phyloP scores from a whole-genome alignment of 2,329 filamentous ascomycete species.

The Magnaporthales sp. region DNA sequence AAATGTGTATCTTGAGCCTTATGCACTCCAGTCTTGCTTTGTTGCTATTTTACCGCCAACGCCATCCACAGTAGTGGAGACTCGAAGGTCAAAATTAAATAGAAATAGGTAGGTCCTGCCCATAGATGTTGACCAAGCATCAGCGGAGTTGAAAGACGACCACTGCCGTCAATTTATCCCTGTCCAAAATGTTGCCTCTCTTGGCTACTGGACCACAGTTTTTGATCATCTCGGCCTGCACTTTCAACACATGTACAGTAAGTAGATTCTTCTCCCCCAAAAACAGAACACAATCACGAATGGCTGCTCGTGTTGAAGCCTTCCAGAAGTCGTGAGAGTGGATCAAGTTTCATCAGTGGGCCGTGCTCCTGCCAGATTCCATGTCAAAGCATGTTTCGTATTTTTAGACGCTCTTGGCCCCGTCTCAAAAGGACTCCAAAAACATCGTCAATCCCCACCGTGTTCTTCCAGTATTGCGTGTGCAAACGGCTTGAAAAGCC shows the following conservation, averaged over 20 bases:
- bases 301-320: not conserved
- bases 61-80: not conserved
- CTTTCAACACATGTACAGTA: too few relatives aligned
- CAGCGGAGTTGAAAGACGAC: too few relatives aligned
- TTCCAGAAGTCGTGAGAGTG: not conserved
- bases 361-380: not conserved
- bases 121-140: too few relatives aligned
- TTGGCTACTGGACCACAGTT: not conserved
- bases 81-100: not conserved
- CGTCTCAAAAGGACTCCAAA: not conserved
- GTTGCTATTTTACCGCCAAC: not conserved
- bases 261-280: too few relatives aligned
- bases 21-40: too few relatives aligned
- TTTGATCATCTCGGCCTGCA: not conserved
- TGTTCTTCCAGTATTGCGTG: not conserved
- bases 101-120: not conserved
- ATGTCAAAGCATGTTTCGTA: not conserved
- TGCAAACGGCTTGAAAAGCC: not conserved
- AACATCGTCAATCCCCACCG: not conserved
- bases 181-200: not conserved
- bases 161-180: not conserved
- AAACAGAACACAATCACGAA: too few relatives aligned
- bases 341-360: not conserved
- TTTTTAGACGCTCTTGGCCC: not conserved
- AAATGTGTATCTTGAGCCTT: too few relatives aligned